Percentiles rank a stretch among this genome's conserved stretches.
Conservation (phyloP, 495 filamentous ascomycete species). For the Podospora didyma region DNA sequence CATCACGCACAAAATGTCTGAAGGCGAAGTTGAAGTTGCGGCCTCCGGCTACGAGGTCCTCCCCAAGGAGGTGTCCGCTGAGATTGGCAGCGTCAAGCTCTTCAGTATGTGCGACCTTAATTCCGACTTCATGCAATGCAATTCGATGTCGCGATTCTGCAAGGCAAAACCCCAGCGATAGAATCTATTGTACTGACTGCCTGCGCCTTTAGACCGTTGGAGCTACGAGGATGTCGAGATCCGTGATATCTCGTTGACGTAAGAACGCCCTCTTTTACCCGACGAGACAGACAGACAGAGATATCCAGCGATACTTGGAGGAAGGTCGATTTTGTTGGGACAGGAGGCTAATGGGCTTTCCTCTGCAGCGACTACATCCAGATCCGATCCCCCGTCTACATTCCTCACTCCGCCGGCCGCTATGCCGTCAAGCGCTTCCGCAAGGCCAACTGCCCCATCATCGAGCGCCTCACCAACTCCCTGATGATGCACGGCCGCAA, state of each 20-base stretch:
- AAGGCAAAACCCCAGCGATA: background rate
- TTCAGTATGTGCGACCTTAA: slow-evolving; percentile 58
- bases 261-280: slow-evolving; percentile 43
- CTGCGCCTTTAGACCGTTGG: slow-evolving; percentile 37
- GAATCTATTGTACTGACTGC: slow-evolving; percentile 25
- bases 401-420: slow-evolving; percentile 96
- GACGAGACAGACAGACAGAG: background rate
- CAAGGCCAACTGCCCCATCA: slow-evolving; percentile 99
- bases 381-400: slow-evolving; percentile 97
- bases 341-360: slow-evolving; percentile 43
- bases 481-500: slow-evolving; percentile 99
- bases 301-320: background rate
- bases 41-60: slow-evolving; percentile 71
- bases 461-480: slow-evolving; percentile 99
- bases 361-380: slow-evolving; percentile 92
- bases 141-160: slow-evolving; percentile 21
- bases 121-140: slow-evolving; percentile 48
- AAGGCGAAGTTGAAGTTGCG: slow-evolving; percentile 94
- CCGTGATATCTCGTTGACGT: slow-evolving; percentile 99
- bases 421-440: slow-evolving; percentile 99
- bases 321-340: background rate
- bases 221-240: slow-evolving; percentile 99
- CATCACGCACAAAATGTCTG: slow-evolving; percentile 72
- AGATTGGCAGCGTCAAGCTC: slow-evolving; percentile 93
- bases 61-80: slow-evolving; percentile 87